Base-by-base conservation (phyloP, 1,284 basidiomycete genomes). In the Ceratobasidium sp. region DNA sequence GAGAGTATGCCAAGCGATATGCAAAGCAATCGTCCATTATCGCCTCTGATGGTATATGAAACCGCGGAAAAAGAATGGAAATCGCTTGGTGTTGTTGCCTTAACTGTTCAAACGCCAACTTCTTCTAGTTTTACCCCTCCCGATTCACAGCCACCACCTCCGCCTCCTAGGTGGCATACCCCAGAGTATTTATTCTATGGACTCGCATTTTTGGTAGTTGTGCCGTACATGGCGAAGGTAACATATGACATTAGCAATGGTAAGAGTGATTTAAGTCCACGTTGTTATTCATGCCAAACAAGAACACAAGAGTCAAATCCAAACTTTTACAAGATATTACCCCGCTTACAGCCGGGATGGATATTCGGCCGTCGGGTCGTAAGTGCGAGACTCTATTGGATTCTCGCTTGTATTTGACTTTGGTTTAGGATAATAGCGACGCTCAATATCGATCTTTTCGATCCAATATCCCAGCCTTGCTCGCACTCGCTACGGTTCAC, bases 141-240 rank as follows among this genome's bases (percentile, higher is more conserved):
- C 17, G 70, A 69, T 71, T 75, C 75, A 71, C 56, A 70, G 71
- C 69, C 54, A 68, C 25, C 76, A 74, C 70, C 50, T 50, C 78
- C 78, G 5, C 80, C 80, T 1, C 73, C 87, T 31, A 78, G 91
- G 80, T 98, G 96, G 96, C 80, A 79, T 53, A 92, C 93, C 0
- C 78, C 81, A 17, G 96, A 98, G 78, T 98, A 97, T 80, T 81
- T 85, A 70, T 75, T 91, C 60, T 98, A 98, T 80, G 87, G 83
- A 70, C 72, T 88, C 29, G 81, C 89, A 0, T 87, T 89, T 42
- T 77, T 81, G 15, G 60, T 91, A 25, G 87, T 85, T 13, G 79
- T 98, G 10, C 90, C 92, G 0, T 75, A 88, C 68, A 93, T 98
- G 90, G 80, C 86, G 3, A 94, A 88, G 84, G 83, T 92, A 72